These are phyloP conservation scores for Dimargaris xerosporica DNA, from an alignment of 192 early-diverging fungal genomes.

Conservation along the genomic window DNA sequence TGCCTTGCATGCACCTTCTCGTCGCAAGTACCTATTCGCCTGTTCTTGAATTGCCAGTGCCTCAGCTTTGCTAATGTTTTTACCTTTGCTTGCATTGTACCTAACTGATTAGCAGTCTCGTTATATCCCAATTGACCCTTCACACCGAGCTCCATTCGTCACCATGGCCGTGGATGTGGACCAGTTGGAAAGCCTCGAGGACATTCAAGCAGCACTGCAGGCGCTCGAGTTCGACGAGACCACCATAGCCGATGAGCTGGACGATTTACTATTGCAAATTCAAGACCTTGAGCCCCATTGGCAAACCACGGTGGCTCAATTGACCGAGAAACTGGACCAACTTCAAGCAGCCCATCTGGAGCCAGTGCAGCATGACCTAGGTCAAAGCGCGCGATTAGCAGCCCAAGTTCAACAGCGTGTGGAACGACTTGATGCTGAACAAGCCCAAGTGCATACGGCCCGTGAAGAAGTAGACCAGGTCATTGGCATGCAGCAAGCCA, in stretches of 20 bases:
- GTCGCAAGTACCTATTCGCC: too few species aligned
- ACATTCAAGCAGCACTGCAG: not conserved
- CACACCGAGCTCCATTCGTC: too few species aligned
- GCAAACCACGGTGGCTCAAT: not conserved
- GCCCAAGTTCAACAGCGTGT: not conserved
- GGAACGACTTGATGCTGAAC: constrained; percentile 2
- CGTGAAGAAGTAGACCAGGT: not conserved
- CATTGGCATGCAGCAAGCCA: not conserved
- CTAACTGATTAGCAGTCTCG: too few species aligned
- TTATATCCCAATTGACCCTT: too few species aligned
- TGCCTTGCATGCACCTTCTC: too few species aligned
- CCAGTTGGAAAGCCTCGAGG: not conserved
- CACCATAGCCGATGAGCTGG: not conserved
- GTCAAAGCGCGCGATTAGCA: not conserved
- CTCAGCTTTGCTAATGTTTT: too few species aligned
- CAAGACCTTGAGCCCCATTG: not conserved
- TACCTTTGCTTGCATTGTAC: too few species aligned
- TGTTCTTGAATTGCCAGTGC: too few species aligned
- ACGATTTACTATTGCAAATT: not conserved
- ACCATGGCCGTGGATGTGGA: constrained; percentile 3
- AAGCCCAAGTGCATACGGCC: not conserved
- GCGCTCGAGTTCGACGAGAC: not conserved
- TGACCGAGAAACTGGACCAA: not conserved
- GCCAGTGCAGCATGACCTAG: not conserved
- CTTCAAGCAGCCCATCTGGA: not conserved